Conservation (phyloP, 2,329 filamentous ascomycete genomes). For the Daldinia sp. region DNA sequence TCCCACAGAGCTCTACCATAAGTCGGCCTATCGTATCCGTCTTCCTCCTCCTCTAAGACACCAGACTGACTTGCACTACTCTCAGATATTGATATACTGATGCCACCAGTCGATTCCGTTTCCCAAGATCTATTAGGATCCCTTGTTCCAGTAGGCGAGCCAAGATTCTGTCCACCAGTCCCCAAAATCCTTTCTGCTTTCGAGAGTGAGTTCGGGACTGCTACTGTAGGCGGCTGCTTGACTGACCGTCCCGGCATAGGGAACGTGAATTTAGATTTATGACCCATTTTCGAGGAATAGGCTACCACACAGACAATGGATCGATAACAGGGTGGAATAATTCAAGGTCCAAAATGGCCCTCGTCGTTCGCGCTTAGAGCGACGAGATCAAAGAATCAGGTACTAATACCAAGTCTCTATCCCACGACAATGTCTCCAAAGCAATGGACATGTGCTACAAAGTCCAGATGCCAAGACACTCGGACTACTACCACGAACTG, state of each 20-base stretch:
- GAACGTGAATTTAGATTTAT: slow-evolving; percentile 61
- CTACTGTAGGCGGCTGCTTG: slow-evolving; percentile 54
- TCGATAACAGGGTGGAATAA: slow-evolving; percentile 3
- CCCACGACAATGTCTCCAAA: slow-evolving; percentile 2
- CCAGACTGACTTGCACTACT: slow-evolving; percentile 54
- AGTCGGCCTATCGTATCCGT: slow-evolving; percentile 42
- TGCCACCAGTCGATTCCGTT: slow-evolving; percentile 57
- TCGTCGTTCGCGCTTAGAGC: slow-evolving; percentile 14
- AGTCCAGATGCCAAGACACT: slow-evolving; percentile 17
- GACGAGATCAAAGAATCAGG: not conserved
- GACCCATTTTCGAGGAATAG: slow-evolving; percentile 52
- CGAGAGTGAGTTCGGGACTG: slow-evolving; percentile 57
- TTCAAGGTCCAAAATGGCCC: not conserved
- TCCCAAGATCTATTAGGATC: slow-evolving; percentile 56
- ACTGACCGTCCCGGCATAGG: slow-evolving; percentile 61
- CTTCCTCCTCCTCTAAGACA: slow-evolving; percentile 45
- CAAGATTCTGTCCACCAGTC: slow-evolving; percentile 59
- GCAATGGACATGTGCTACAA: slow-evolving; percentile 6
- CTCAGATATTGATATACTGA: slow-evolving; percentile 60
- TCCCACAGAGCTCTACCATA: slow-evolving; percentile 56
- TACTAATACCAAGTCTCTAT: slow-evolving; percentile 11
- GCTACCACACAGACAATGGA: slow-evolving; percentile 7
- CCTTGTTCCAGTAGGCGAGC: slow-evolving; percentile 47
- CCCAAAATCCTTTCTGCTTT: slow-evolving; percentile 67
- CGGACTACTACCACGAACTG: slow-evolving; percentile 10